Conservation (phyloP, 73 alveolate species). For the Blepharisma stoltei region DNA sequence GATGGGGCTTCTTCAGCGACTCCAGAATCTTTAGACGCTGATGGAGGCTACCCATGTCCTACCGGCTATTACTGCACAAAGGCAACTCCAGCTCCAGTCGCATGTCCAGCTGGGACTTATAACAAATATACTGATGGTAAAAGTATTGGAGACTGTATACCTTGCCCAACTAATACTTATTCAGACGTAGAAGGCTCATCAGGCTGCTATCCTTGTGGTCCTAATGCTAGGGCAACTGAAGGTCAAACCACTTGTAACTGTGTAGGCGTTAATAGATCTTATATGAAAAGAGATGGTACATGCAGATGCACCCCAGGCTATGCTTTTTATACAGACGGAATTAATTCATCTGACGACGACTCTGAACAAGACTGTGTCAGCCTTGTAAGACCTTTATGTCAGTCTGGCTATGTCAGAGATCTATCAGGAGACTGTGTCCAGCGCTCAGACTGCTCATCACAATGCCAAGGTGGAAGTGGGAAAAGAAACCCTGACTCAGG, state of each 20-base stretch:
- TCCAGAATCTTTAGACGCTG: not conserved
- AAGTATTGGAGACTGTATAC: slow-evolving; percentile 34
- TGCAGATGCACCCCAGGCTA: slow-evolving; percentile 19
- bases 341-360: not conserved
- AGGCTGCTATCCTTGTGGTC: slow-evolving; percentile 34
- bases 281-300: slow-evolving; percentile 8
- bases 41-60: slow-evolving; percentile 41
- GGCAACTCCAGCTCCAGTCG: slow-evolving; percentile 38
- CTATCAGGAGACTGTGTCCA: not conserved
- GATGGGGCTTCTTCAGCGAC: slow-evolving; percentile 41
- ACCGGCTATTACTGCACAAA: slow-evolving; percentile 52
- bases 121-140: slow-evolving; percentile 31
- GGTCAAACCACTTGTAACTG: slow-evolving; percentile 44
- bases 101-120: slow-evolving; percentile 64
- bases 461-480: not conserved
- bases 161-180: slow-evolving; percentile 28
- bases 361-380: not conserved
- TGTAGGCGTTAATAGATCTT: slow-evolving; percentile 35
- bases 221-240: slow-evolving; percentile 10
- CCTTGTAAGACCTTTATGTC: not conserved
- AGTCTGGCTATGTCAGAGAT: not conserved
- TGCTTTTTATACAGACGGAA: not conserved
- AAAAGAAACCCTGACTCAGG: not conserved
- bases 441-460: not conserved
- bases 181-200: slow-evolving; percentile 26